Conservation (phyloP, 148 eudicot genomes). For the Rheum nobile region DNA sequence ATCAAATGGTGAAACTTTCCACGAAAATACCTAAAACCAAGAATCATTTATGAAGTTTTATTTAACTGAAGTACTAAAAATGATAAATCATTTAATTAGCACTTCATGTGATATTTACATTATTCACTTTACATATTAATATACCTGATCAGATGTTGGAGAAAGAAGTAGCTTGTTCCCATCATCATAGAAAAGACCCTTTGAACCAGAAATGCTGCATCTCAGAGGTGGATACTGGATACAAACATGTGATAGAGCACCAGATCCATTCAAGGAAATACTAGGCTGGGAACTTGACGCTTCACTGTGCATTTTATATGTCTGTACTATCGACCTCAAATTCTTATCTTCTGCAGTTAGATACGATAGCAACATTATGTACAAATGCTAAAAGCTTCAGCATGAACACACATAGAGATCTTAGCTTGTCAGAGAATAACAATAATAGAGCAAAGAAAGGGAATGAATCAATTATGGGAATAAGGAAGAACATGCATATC, state of each 20-base stretch:
- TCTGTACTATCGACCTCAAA: slow-evolving; percentile 8
- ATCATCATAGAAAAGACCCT: slow-evolving; percentile 79
- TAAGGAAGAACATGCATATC: neutral
- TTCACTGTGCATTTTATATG: slow-evolving; percentile 38
- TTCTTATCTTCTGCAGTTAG: neutral
- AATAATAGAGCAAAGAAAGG: neutral
- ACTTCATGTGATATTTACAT: neutral
- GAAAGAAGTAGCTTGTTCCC: slow-evolving; percentile 64
- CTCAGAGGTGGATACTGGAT: slow-evolving; percentile 72
- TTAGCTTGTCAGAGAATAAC: neutral
- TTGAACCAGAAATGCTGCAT: slow-evolving; percentile 55
- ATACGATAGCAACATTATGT: neutral
- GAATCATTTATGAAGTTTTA: neutral
- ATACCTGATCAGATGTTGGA: slow-evolving; percentile 66
- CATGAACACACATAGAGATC: neutral
- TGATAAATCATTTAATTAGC: slow-evolving; percentile 2
- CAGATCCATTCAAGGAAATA: slow-evolving; percentile 53
- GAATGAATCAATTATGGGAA: neutral
- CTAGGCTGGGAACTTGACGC: slow-evolving; percentile 64
- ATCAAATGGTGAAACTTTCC: slow-evolving; percentile 67
- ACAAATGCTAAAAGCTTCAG: neutral
- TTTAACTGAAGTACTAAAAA: slow-evolving; percentile 1
- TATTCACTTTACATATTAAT: neutral
- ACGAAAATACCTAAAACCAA: slow-evolving; percentile 48
- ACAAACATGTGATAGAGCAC: slow-evolving; percentile 83